phyloP scores from a whole-genome alignment of 1,284 basidiomycete species.

The Pterulicium gracile region DNA sequence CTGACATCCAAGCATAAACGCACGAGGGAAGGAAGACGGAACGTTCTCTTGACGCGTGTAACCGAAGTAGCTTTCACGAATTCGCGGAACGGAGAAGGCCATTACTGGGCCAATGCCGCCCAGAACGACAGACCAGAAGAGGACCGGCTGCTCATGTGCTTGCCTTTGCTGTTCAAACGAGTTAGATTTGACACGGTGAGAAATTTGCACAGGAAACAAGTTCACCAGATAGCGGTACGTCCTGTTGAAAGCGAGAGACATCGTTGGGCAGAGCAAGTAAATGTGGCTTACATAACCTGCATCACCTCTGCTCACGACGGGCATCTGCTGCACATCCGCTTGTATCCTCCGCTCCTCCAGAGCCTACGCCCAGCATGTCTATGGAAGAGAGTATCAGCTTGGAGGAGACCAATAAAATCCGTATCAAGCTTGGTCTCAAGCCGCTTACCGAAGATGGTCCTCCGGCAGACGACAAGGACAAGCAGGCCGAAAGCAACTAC shows the following conservation, averaged over 20 bases:
- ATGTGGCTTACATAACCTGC: conserved; percentile 15
- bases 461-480: conserved; percentile 60
- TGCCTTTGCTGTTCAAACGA: conserved; percentile 43
- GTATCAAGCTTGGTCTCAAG: conserved; percentile 89
- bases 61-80: conserved; percentile 63
- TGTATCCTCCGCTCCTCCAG: no score
- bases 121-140: conserved; percentile 81
- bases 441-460: conserved; percentile 75
- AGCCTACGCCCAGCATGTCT: conserved; percentile 34
- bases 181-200: background rate
- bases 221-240: conserved; percentile 41
- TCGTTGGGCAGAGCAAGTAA: conserved; percentile 33
- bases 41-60: conserved; percentile 67
- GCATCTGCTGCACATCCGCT: no score
- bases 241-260: conserved; percentile 22
- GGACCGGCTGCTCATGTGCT: conserved; percentile 87
- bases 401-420: conserved; percentile 97
- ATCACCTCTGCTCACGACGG: no score
- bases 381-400: conserved; percentile 87
- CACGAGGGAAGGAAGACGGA: conserved; percentile 82
- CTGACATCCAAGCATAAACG: conserved; percentile 21
- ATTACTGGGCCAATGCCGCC: conserved; percentile 72
- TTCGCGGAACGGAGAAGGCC: conserved; percentile 68
- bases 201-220: background rate
- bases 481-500: conserved; percentile 82